These are phyloP conservation scores for Logfia minima DNA, from an alignment of 129 eudicot species.

Conservation along the genomic window DNA sequence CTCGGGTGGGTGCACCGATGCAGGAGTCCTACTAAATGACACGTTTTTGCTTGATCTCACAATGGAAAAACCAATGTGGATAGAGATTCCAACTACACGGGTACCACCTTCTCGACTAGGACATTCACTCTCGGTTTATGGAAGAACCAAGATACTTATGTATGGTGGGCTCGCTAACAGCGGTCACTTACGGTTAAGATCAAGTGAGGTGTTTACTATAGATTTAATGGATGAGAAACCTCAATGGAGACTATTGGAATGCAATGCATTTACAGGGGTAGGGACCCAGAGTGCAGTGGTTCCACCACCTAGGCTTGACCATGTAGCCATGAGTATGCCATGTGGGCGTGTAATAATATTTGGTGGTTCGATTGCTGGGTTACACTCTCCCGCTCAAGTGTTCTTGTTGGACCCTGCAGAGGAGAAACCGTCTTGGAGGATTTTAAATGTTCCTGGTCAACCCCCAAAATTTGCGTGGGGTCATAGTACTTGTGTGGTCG, in stretches of 20 bases:
- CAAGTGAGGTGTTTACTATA: slow-evolving; percentile 75
- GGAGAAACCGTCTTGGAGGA: slow-evolving; percentile 82
- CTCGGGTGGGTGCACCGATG: slow-evolving; percentile 91
- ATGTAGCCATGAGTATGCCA: slow-evolving; percentile 86
- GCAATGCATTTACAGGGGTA: slow-evolving; percentile 70
- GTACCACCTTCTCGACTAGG: slow-evolving; percentile 82
- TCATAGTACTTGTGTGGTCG: slow-evolving; percentile 85
- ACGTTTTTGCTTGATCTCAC: slow-evolving; percentile 67
- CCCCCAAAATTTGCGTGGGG: slow-evolving; percentile 94
- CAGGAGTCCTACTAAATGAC: slow-evolving; percentile 83
- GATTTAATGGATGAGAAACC: slow-evolving; percentile 73
- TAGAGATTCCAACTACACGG: slow-evolving; percentile 65
- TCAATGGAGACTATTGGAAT: slow-evolving; percentile 69
- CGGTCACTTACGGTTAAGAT: slow-evolving; percentile 72
- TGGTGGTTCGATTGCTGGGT: slow-evolving; percentile 85
- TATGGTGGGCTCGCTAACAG: slow-evolving; percentile 89
- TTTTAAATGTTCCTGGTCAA: slow-evolving; percentile 68
- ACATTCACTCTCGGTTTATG: slow-evolving; percentile 80
- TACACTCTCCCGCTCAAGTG: slow-evolving; percentile 84
- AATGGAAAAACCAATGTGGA: slow-evolving; percentile 73
- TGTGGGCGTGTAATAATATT: slow-evolving; percentile 82
- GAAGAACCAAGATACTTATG: slow-evolving; percentile 77
- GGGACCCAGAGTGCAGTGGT: slow-evolving; percentile 75
- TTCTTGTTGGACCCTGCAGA: slow-evolving; percentile 77
- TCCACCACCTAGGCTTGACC: slow-evolving; percentile 91